Evolutionary conservation across 108 stramenopile genomes (phyloP), one percentile per base, ranked within the genome.

Genomic region (Stephanodiscus minutulus): DNA sequence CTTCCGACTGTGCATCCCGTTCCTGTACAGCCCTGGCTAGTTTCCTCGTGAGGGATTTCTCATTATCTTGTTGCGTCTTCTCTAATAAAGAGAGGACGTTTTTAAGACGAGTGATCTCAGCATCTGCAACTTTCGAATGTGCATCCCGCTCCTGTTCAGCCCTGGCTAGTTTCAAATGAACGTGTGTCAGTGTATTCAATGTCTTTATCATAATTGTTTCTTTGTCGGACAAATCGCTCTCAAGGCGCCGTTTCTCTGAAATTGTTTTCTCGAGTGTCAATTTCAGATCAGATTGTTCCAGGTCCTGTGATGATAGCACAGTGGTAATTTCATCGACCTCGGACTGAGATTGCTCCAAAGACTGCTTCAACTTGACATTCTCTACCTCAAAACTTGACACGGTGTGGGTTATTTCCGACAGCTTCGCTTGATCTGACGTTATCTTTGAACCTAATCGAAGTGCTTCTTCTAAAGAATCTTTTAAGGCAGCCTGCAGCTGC

Each of bases 301-400:
- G 31, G 35, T 60, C 59, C 8, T 56, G 55, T n/a, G 29, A 28
- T 29, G 27, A 27, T 21, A 41, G 15, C 28, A 60, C n/a, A 15
- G 33, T 60, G n/a, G 59, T 20, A 36, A 60, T 18, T 21, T 22
- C 29, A 39, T 47, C 58, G 20, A 63, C 63, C 11, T 46, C 72
- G 17, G 55, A 58, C 47, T 25, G 56, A 21, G 50, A 76, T 47
- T 54, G 37, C 28, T 58, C 11, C 24, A 61, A 49, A 48, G 61
- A 72, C 21, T 69, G 48, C 44, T 80, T 80, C 47, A 73, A 50
- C n/a, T 73, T 44, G 57, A 15, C 17, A 39, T 73, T 66, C 33
- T 74, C 73, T 43, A 66, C 73, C 37, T 79, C 66, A 35, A 66
- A 65, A 39, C 39, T 61, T 43, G 71, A 62, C 20, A 72, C 15